A percentile compares a stretch with the other conserved stretches of the same genome.
Evolutionary conservation across 108 stramenopile species (phyloP).

Genomic region (Hondaea fermentalgiana): DNA sequence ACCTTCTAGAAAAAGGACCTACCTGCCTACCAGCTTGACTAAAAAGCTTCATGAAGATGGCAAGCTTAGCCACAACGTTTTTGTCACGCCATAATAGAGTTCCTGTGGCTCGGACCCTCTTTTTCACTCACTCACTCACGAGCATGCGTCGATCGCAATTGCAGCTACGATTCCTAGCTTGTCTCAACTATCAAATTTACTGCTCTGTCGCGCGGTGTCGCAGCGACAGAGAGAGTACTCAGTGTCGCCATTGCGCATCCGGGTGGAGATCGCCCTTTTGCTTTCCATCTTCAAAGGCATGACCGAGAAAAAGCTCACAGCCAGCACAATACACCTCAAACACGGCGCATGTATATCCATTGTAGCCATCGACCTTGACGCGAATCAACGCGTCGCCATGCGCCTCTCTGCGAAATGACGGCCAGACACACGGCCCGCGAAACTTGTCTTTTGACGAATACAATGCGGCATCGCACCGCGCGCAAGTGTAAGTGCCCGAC

Average conservation of each 20-base stretch:
- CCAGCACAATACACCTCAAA: constrained; percentile 22
- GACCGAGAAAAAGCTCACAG: constrained; percentile 31
- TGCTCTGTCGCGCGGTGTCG: neutral
- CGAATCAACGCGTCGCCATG: neutral
- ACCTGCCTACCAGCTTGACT: too few relatives aligned
- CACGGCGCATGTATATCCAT: constrained; percentile 16
- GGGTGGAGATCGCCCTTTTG: constrained; percentile 28
- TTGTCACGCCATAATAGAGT: too few relatives aligned
- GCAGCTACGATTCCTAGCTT: neutral
- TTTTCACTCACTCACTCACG: neutral
- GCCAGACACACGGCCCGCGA: constrained; percentile 31
- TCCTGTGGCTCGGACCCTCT: neutral
- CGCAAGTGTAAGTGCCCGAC: constrained; percentile 11
- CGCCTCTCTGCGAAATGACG: constrained; percentile 10
- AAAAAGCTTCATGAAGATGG: too few relatives aligned
- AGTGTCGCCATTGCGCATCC: constrained; percentile 32
- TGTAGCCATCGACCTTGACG: neutral
- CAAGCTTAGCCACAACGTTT: too few relatives aligned
- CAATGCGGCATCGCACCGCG: constrained; percentile 6
- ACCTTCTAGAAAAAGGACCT: too few relatives aligned
- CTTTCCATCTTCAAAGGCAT: constrained; percentile 25
- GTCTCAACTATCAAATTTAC: too few relatives aligned
- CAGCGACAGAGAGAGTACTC: constrained; percentile 19
- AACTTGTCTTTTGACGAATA: constrained; percentile 22
- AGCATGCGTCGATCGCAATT: neutral